Evolutionary conservation across 345 rosid species (phyloP), one percentile per base, ranked within the genome.

Genomic region (Gynandropsis gynandra): DNA sequence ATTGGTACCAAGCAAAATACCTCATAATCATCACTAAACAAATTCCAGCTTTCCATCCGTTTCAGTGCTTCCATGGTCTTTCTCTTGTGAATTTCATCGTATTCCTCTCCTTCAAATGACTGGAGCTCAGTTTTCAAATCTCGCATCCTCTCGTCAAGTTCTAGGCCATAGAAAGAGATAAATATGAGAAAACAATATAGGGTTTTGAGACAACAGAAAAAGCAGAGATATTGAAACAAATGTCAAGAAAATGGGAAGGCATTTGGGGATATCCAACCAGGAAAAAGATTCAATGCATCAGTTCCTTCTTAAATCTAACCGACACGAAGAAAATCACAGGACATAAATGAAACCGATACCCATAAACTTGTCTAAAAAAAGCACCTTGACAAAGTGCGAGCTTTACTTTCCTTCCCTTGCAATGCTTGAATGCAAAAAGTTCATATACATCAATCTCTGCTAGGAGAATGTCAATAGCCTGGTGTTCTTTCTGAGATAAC

Each of bases 371-470:
- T 27, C 37, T 52, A 55, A 48, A 54, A 3, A 15, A 2, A 36
- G 50, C 45, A 92, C 99, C 99, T 80, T 85, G 94, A 80, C 97
- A 92, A 52, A 92, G 97, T 47, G 89, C 83, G 58, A 92, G 97
- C 76, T 92, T 92, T 62, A 65, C 78, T 67, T 72, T 88, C 76
- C 97, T 88, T 72, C 97, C 99, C 64, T 82, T 79, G 73, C 97
- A 92, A 67, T 92, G 99, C 63, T 92, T 92, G 79, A 92, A 85
- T 58, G 97, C 95, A 74, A 92, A 88, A 58, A 92, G 80, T 83
- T 92, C 99, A 72, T 92, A 92, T 51, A 92, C 85, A 77, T 88
- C 97, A 51, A 92, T 88, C 73, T 92, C 99, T 8, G 95, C 97
- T 27, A 92, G 73, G 56, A 92, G 95, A 69, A 92, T 88, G 75